phyloP scores from a whole-genome alignment of 1,284 basidiomycete genomes.

The Sporisorium reilianum region DNA sequence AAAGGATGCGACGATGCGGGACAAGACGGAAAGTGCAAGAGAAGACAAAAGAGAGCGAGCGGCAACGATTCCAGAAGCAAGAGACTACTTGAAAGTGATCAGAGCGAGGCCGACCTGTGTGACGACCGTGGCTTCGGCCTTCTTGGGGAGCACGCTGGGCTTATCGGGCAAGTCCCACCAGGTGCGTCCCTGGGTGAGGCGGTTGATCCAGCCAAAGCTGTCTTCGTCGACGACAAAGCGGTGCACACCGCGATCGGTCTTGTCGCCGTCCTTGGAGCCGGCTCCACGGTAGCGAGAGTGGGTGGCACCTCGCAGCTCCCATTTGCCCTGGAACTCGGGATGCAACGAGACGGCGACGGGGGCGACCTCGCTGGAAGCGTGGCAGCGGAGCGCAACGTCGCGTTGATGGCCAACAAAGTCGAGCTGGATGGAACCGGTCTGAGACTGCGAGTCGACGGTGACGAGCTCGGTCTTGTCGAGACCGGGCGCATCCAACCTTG shows the following conservation, averaged over 20 bases:
- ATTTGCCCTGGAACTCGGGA: slow-evolving; percentile 48
- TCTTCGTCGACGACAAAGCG: slow-evolving; percentile 45
- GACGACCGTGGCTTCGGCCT: slow-evolving; percentile 25
- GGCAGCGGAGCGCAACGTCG: slow-evolving; percentile 45
- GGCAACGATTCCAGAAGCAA: not conserved
- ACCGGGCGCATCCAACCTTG: slow-evolving; percentile 33
- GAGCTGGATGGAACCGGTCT: slow-evolving; percentile 48
- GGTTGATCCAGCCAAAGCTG: slow-evolving; percentile 49
- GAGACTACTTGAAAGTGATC: slow-evolving; percentile 38
- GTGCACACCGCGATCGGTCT: slow-evolving; percentile 18
- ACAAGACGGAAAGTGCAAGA: slow-evolving; percentile 5
- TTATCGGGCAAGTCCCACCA: slow-evolving; percentile 36
- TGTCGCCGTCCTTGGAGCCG: slow-evolving; percentile 24
- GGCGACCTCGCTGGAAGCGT: slow-evolving; percentile 37
- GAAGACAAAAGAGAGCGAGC: not conserved
- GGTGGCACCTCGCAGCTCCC: slow-evolving; percentile 46
- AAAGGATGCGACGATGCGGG: slow-evolving; percentile 19
- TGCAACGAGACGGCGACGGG: slow-evolving; percentile 35
- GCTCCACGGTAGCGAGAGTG: slow-evolving; percentile 42
- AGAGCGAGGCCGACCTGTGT: slow-evolving; percentile 43
- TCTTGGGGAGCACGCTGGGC: slow-evolving; percentile 19
- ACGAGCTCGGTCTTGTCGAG: slow-evolving; percentile 41
- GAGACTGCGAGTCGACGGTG: slow-evolving; percentile 34
- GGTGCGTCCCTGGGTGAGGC: slow-evolving; percentile 27
- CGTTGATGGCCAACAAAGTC: slow-evolving; percentile 43